A percentile compares a stretch with the other conserved stretches of the same genome.
These are phyloP conservation scores for Cinnamomum micranthum DNA, from an alignment of 164 flowering plant species.

Conservation along the genomic window DNA sequence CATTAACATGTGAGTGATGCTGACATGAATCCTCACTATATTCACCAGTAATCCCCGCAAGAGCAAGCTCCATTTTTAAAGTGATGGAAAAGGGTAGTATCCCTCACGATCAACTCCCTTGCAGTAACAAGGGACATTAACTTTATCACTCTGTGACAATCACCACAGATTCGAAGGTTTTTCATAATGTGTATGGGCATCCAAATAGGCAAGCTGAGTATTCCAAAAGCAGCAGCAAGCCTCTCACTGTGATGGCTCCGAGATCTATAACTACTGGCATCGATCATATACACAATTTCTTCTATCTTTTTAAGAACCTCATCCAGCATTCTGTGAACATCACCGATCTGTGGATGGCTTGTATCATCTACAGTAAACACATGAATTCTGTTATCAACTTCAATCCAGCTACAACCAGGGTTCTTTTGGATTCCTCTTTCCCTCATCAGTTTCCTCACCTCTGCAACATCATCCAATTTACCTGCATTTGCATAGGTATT, in stretches of 20 bases:
- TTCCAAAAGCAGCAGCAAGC: conserved; percentile 36
- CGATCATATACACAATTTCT: conserved; percentile 19
- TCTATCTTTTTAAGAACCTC: conserved; percentile 26
- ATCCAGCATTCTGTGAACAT: conserved; percentile 24
- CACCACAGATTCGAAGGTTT: conserved; percentile 27
- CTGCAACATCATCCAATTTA: conserved; percentile 23
- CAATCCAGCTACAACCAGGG: conserved; percentile 58
- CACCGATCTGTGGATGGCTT: conserved; percentile 36
- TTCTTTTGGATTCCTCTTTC: conserved; percentile 35
- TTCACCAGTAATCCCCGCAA: conserved; percentile 19
- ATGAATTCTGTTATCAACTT: conserved; percentile 40
- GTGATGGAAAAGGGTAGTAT: conserved; percentile 18
- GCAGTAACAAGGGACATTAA: conserved; percentile 11
- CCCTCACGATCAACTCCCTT: conserved; percentile 17
- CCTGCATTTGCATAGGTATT: conserved; percentile 23
- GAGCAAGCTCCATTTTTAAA: conserved; percentile 15
- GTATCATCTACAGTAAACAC: conserved; percentile 41
- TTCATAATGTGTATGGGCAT: conserved; percentile 33
- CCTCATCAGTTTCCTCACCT: conserved; percentile 39
- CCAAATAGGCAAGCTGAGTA: conserved; percentile 32
- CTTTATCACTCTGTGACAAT: conserved; percentile 18
- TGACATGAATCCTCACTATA: background rate
- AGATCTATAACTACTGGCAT: conserved; percentile 1
- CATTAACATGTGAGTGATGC: background rate
- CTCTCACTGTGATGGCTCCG: conserved; percentile 32